Evolutionary conservation across 2,329 filamentous ascomycete species (phyloP), one percentile per base, ranked within the genome.

Genomic region (Samsoniella hepiali): DNA sequence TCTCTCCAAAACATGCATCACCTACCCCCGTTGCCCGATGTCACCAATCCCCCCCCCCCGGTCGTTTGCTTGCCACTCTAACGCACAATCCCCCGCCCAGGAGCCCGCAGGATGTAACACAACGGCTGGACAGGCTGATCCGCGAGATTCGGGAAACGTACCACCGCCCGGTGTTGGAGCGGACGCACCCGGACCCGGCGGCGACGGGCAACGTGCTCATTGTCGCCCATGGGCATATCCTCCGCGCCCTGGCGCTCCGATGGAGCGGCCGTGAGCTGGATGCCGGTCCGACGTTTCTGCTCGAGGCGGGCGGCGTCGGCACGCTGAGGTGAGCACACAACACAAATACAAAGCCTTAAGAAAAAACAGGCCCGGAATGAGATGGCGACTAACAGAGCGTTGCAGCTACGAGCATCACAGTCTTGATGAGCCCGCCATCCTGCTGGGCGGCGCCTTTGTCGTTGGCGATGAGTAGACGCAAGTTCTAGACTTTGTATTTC

Each of bases 281-380:
- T 62, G 88, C 92, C 57, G 92, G 90, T 8, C 90, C 91, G 45
- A 85, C 88, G 6, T 87, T 97, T 73, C 81, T 97, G 65, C 78
- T 97, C n/a, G 93, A 97, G 74, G 90, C 91, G 6, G 91, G 91
- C n/a, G 91, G 91, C 68, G 88, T 95, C 1, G 91, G 90, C 0
- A 91, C 90, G 2, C 73, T 96, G 69, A 94, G 89, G 88, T 89
- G 71, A 72, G 79, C 11, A 42, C 22, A 36, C 11, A 53, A 5
- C 22, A 22, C 22, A 22, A 22, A 22, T 1, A 22, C 22, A 22
- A 22, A 22, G 22, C 22, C 22, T 1, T 1, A 22, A 22, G 22
- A 1, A 1, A 22, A 22, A 22, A 22, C 22, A 22, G 22, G 22
- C 7, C 8, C 27, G 3, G 5, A 8, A 5, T 31, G 17, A 22